These are phyloP conservation scores for Phaeoacremonium minimum DNA, from an alignment of 2,329 filamentous ascomycete species.

Conservation along the genomic window DNA sequence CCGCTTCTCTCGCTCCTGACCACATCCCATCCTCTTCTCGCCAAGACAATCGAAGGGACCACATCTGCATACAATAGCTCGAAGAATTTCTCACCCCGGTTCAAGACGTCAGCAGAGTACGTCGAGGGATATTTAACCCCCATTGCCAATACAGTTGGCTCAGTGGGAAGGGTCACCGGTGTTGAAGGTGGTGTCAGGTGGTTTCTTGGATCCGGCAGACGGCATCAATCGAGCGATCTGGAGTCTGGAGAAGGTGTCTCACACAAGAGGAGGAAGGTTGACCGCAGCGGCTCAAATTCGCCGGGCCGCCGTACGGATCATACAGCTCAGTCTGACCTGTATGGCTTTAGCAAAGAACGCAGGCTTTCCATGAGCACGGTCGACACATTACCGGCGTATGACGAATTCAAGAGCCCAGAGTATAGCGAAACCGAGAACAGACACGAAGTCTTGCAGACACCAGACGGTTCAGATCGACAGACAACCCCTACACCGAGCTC, in stretches of 20 bases:
- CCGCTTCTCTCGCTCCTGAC: constrained; percentile 83
- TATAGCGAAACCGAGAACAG: constrained; percentile 58
- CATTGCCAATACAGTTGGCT: constrained; percentile 80
- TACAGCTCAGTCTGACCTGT: constrained; percentile 17
- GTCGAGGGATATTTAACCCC: constrained; percentile 85
- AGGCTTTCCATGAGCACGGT: constrained; percentile 63
- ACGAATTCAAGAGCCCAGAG: constrained; percentile 62
- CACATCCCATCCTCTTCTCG: constrained; percentile 81
- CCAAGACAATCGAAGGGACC: constrained; percentile 78
- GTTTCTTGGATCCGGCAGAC: constrained; percentile 63
- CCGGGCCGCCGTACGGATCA: constrained; percentile 18
- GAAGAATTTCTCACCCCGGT: constrained; percentile 85
- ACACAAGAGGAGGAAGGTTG: constrained; percentile 57
- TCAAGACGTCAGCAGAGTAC: constrained; percentile 86
- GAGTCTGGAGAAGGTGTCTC: constrained; percentile 39
- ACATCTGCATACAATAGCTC: constrained; percentile 81
- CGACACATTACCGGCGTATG: constrained; percentile 79
- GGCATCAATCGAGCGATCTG: constrained; percentile 43
- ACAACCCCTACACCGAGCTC: constrained; percentile 22
- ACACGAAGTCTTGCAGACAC: constrained; percentile 14
- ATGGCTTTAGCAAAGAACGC: constrained; percentile 31
- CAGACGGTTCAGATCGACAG: constrained; percentile 14
- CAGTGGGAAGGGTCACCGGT: constrained; percentile 78
- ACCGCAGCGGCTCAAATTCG: constrained; percentile 23
- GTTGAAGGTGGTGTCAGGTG: constrained; percentile 83